Evolutionary conservation across 768 basidiomycete species (phyloP).

Genomic region (Pleurotus salmoneostramineus): DNA sequence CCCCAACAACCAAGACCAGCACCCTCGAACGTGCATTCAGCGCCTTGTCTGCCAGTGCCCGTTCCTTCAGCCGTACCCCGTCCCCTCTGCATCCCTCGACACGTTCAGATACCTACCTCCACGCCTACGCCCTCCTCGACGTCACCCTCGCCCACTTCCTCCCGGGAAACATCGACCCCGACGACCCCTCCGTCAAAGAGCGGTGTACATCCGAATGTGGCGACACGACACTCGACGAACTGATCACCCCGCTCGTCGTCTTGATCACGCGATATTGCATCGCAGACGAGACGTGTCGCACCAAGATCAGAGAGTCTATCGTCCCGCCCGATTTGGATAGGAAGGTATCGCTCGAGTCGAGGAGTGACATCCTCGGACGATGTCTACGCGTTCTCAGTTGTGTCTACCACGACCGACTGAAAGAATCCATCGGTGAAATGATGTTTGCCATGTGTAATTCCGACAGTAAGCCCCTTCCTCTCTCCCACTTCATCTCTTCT

Average conservation of each 20-base stretch:
- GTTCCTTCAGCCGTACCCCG: slow-evolving; percentile 47
- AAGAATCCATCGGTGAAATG: slow-evolving; percentile 82
- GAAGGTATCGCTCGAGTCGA: slow-evolving; percentile 65
- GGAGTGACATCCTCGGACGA: slow-evolving; percentile 72
- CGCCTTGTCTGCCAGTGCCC: slow-evolving; percentile 47
- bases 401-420: slow-evolving; percentile 69
- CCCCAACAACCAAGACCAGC: slow-evolving; percentile 32
- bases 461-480: slow-evolving; percentile 39
- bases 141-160: slow-evolving; percentile 56
- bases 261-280: slow-evolving; percentile 69
- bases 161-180: slow-evolving; percentile 59
- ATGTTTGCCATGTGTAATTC: slow-evolving; percentile 80
- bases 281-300: slow-evolving; percentile 55
- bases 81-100: slow-evolving; percentile 29
- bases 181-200: slow-evolving; percentile 58
- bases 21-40: slow-evolving; percentile 58
- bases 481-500: neutral
- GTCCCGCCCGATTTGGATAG: slow-evolving; percentile 82
- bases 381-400: slow-evolving; percentile 73
- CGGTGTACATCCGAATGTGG: slow-evolving; percentile 40
- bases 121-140: slow-evolving; percentile 67
- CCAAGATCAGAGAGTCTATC: slow-evolving; percentile 60
- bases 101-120: slow-evolving; percentile 49
- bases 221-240: slow-evolving; percentile 69
- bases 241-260: slow-evolving; percentile 71